These are phyloP conservation scores for Globisporangium irregulare DNA, from an alignment of 352 stramenopile species.

Conservation along the genomic window DNA sequence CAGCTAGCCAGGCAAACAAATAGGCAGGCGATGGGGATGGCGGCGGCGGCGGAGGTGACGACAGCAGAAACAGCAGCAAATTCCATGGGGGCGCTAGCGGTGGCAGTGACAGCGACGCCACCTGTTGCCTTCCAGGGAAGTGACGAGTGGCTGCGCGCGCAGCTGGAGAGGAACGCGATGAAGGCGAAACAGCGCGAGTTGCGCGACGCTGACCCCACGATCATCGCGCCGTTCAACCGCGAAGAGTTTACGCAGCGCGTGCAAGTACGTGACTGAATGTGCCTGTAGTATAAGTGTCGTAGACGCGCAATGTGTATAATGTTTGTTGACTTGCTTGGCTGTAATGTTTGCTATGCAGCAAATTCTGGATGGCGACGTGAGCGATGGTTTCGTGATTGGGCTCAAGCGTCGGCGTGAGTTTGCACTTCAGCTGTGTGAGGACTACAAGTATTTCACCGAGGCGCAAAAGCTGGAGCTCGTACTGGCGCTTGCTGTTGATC, in stretches of 20 bases:
- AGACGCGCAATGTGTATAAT: not conserved
- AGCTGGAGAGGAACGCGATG: slow-evolving; percentile 32
- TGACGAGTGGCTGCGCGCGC: slow-evolving; percentile 51
- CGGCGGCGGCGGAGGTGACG: not conserved
- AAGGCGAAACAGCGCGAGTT: slow-evolving; percentile 36
- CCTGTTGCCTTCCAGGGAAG: slow-evolving; percentile 36
- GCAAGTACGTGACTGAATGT: slow-evolving; percentile 25
- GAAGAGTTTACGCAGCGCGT: slow-evolving; percentile 54
- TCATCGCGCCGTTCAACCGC: slow-evolving; percentile 57
- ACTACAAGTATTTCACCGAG: slow-evolving; percentile 79
- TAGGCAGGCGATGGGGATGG: not conserved
- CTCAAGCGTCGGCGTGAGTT: slow-evolving; percentile 81
- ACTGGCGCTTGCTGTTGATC: slow-evolving; percentile 71
- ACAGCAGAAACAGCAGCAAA: not conserved
- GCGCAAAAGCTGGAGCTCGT: slow-evolving; percentile 77
- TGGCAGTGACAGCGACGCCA: slow-evolving; percentile 1
- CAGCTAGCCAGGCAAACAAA: not conserved
- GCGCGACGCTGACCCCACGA: slow-evolving; percentile 26
- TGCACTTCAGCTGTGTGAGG: slow-evolving; percentile 62
- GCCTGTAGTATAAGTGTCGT: not conserved
- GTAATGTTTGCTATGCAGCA: slow-evolving; percentile 24
- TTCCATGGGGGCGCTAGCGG: slow-evolving; percentile 6
- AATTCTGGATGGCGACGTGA: slow-evolving; percentile 61
- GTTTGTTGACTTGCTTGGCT: not conserved
- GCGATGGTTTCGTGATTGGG: slow-evolving; percentile 80